Conservation (phyloP, 116 monocot species). For the Dioscorea cayenensis region DNA sequence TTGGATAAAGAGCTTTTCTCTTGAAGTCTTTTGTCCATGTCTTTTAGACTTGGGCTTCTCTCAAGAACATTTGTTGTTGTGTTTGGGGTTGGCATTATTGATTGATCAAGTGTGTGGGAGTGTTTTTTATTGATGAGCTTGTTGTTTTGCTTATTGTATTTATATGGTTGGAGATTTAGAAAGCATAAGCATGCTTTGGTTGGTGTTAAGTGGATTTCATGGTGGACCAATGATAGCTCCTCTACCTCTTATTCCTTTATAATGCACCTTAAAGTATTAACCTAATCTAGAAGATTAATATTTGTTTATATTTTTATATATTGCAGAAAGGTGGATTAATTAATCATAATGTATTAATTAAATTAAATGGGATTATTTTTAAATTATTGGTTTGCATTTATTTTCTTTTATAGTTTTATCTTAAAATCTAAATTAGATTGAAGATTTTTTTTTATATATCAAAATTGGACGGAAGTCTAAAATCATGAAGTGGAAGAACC, state of each 20-base stretch:
- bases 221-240: conserved; percentile 43
- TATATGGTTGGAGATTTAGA: conserved; percentile 1
- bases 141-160: conserved; percentile 2
- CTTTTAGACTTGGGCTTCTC: conserved; percentile 19
- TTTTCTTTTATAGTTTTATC: too few species aligned
- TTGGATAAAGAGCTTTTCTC: conserved; percentile 27
- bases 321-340: too few species aligned
- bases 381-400: neutral
- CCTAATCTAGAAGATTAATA: too few species aligned
- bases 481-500: too few species aligned
- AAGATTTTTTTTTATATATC: too few species aligned
- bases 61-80: conserved; percentile 21
- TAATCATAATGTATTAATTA: too few species aligned
- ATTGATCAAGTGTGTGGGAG: neutral
- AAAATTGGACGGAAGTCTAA: too few species aligned
- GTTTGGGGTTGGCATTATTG: conserved; percentile 28
- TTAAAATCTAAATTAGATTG: too few species aligned
- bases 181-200: conserved; percentile 10
- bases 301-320: too few species aligned
- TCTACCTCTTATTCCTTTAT: conserved; percentile 8
- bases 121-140: neutral
- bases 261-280: neutral
- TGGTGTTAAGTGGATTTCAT: conserved; percentile 46
- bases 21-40: conserved; percentile 21
- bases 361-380: neutral